These are phyloP conservation scores for Monoraphidium neglectum DNA, from an alignment of 139 green algal species.

Conservation along the genomic window DNA sequence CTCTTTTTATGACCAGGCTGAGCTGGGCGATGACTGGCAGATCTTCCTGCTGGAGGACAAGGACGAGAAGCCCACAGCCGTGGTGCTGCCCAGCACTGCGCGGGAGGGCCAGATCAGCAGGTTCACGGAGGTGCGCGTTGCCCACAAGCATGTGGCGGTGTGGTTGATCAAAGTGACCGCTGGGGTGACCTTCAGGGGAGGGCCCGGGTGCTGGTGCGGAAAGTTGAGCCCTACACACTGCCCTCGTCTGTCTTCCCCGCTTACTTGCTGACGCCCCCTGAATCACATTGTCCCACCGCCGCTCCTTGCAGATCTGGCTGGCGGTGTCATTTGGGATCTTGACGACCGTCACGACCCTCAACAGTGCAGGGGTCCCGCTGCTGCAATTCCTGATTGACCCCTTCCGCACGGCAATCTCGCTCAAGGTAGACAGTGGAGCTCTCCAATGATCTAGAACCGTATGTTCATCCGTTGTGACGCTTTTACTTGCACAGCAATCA, in stretches of 20 bases:
- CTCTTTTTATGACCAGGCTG: constrained; percentile 25
- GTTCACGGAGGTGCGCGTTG: constrained; percentile 32
- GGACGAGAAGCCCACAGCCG: constrained; percentile 69
- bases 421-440: too few relatives aligned
- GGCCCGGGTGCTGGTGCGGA: too few relatives aligned
- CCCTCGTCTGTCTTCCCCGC: too few relatives aligned
- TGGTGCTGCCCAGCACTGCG: constrained; percentile 55
- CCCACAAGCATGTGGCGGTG: too few relatives aligned
- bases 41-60: constrained; percentile 77
- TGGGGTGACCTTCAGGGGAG: too few relatives aligned
- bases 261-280: too few relatives aligned
- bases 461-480: too few relatives aligned
- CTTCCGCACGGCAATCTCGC: constrained; percentile 29
- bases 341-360: constrained; percentile 63
- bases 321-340: constrained; percentile 55
- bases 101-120: constrained; percentile 32
- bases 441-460: too few relatives aligned
- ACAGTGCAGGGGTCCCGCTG: constrained; percentile 58
- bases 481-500: too few relatives aligned
- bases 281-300: too few relatives aligned
- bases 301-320: constrained; percentile 46
- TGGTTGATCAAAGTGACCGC: too few relatives aligned
- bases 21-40: constrained; percentile 65
- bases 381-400: constrained; percentile 58
- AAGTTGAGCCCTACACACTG: too few relatives aligned